A percentile compares a stretch with the other conserved stretches of the same genome.
These are phyloP conservation scores for Colletotrichum liaoningense DNA, from an alignment of 2,329 filamentous ascomycete genomes.

Conservation along the genomic window DNA sequence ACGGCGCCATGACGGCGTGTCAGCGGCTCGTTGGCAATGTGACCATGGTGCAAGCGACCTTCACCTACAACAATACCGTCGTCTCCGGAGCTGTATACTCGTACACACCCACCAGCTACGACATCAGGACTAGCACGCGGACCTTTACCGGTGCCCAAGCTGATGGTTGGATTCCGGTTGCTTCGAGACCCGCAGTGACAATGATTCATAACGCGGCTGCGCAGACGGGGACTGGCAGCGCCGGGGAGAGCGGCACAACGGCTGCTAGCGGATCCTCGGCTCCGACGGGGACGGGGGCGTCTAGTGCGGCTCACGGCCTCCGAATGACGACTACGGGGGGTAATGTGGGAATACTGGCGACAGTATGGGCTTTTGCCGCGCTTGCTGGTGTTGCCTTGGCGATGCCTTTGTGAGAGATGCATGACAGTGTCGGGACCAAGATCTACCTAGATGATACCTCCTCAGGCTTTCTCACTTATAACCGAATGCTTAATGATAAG, in stretches of 20 bases:
- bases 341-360: neutral
- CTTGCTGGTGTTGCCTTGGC: neutral
- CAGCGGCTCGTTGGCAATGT: neutral
- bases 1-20: conserved; percentile 1
- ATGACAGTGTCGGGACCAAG: no score
- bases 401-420: neutral
- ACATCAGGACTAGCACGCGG: neutral
- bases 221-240: neutral
- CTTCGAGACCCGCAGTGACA: neutral
- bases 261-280: neutral
- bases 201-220: conserved; percentile 1
- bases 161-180: neutral
- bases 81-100: neutral
- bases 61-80: conserved; percentile 19
- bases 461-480: no score
- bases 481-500: no score
- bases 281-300: neutral
- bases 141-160: neutral
- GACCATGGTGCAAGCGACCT: neutral
- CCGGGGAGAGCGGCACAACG: neutral
- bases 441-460: no score
- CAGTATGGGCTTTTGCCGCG: conserved; percentile 8
- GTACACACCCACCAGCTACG: neutral
- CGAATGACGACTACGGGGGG: neutral
- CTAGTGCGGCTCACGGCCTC: neutral